Evolutionary conservation across 768 basidiomycete species (phyloP).

Genomic region (Lepiota brunneoincarnata): DNA sequence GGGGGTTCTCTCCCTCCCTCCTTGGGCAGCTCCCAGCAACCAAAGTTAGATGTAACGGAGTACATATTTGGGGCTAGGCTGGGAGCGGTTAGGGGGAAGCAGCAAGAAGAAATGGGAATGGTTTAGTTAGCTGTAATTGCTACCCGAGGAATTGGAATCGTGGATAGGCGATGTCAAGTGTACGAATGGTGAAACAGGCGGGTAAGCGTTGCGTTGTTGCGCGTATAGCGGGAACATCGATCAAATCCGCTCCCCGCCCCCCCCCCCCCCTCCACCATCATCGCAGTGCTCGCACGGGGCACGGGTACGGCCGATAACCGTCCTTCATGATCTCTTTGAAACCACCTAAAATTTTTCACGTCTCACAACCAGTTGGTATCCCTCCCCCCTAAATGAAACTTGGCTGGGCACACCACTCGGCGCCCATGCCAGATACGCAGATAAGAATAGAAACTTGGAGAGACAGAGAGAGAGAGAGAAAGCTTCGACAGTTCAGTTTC

Average conservation of each 20-base stretch:
- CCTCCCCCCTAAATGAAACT: not conserved
- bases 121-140: not conserved
- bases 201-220: constrained; percentile 1
- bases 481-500: not conserved
- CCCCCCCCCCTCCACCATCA: too few species aligned
- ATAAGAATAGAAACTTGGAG: too few species aligned
- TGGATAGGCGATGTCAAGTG: constrained; percentile 5
- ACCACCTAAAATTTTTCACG: not conserved
- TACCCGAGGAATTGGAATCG: not conserved
- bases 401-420: too few species aligned
- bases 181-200: not conserved
- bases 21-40: not conserved
- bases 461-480: too few species aligned
- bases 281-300: not conserved
- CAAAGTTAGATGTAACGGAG: too few species aligned
- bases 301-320: not conserved
- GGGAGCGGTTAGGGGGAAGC: not conserved
- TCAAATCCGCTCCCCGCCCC: too few species aligned
- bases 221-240: constrained; percentile 1
- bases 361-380: not conserved
- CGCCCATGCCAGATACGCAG: too few species aligned
- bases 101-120: not conserved
- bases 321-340: constrained; percentile 5
- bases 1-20: not conserved
- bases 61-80: too few species aligned